Evolutionary conservation across 768 basidiomycete genomes (phyloP), one percentile per base, ranked within the genome.

Genomic region (Amanita fuliginea): DNA sequence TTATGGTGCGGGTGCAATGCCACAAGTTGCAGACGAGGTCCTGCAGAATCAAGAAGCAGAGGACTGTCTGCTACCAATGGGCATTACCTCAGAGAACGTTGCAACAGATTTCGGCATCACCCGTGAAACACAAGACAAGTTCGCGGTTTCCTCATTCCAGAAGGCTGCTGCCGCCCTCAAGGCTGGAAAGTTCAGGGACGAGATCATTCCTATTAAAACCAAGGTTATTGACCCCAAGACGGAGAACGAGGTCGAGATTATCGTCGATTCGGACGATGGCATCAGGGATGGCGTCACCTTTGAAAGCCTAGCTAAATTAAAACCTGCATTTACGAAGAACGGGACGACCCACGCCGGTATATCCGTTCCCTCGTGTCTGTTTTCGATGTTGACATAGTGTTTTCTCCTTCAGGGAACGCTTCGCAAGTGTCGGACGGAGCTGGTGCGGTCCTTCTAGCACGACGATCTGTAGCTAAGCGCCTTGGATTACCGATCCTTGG

Each of bases 61-160:
- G 51, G 90, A 93, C 67, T 92, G 89, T 61, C 72, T 86, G 22
- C 70, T 88, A 51, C 89, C 89, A 39, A 91, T 91, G 88, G 93
- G 92, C 32, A 82, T 93, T 69, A 93, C 93, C 16, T 90, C 86
- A n/a, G 91, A 94, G 70, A 92, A 92, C 62, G 89, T 93, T 55
- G 88, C 92, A 10, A 62, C 72, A 43, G 80, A 90, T 49, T 94
- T 76, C 64, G 69, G 71, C 52, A 78, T 95, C 62, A 70, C 83
- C 24, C 84, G 93, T 47, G 70, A 73, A 42, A 67, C 64, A n/a
- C 89, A 94, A 67, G 93, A 95, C 69, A 76, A 72, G 49, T 93
- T 94, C 58, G 82, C 92, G 5, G 89, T 89, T 11, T 64, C 70
- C 39, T 92, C 89, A 0, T 91, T 89, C 77, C 80, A 82, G 58